Conservation (phyloP, 768 basidiomycete species). For the Pisolithus marmoratus region DNA sequence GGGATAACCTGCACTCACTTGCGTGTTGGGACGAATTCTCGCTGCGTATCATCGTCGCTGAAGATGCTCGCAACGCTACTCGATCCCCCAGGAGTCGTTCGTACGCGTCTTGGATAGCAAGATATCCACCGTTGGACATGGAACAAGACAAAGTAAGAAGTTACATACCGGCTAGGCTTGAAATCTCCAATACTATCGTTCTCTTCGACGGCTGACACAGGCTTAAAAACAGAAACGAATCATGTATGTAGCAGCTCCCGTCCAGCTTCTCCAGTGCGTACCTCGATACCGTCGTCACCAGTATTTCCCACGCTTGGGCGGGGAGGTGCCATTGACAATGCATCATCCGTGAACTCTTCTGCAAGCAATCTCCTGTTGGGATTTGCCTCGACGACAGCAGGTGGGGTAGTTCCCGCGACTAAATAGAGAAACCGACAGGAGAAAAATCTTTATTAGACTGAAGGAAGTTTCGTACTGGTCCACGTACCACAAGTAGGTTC, state of each 20-base stretch:
- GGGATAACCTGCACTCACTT: constrained; percentile 34
- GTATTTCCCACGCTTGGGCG: constrained; percentile 9
- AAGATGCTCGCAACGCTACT: constrained; percentile 36
- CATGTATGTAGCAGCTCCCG: not conserved
- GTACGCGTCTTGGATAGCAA: constrained; percentile 23
- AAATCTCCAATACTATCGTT: constrained; percentile 5
- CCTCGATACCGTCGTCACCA: not conserved
- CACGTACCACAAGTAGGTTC: constrained; percentile 23
- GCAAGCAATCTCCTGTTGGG: constrained; percentile 7
- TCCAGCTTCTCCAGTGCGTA: not conserved
- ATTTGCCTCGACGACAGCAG: constrained; percentile 4
- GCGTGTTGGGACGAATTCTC: constrained; percentile 64
- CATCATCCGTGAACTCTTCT: constrained; percentile 49
- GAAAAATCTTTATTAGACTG: not conserved
- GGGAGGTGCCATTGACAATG: constrained; percentile 51
- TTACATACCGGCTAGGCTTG: constrained; percentile 48
- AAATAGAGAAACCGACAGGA: not conserved
- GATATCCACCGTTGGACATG: constrained; percentile 1
- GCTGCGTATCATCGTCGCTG: constrained; percentile 32
- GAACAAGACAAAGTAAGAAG: not conserved
- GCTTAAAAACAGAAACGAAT: not conserved
- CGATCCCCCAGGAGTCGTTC: constrained; percentile 26
- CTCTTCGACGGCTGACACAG: not conserved
- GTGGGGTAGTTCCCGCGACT: not conserved
- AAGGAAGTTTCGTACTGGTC: constrained; percentile 1